Conservation (phyloP, 345 rosid genomes). For the Isatis tinctoria region DNA sequence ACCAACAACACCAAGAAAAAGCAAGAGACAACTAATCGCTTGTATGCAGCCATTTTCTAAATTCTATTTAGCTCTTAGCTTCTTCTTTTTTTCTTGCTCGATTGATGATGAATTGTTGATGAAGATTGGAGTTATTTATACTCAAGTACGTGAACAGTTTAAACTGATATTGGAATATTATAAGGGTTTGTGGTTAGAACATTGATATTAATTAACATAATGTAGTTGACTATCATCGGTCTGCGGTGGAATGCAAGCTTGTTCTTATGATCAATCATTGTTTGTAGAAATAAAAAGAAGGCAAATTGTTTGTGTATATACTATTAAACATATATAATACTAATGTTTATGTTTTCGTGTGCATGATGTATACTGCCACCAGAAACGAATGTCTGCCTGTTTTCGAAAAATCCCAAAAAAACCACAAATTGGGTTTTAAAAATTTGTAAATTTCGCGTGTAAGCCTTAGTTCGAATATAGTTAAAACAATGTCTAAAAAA, state of each 20-base stretch:
- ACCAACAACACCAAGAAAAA: slow-evolving; percentile 22
- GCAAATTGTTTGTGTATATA: slow-evolving; percentile 12
- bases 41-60: slow-evolving; percentile 14
- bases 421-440: background rate
- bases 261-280: slow-evolving; percentile 26
- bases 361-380: slow-evolving; percentile 13
- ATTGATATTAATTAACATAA: slow-evolving; percentile 21
- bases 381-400: slow-evolving; percentile 12
- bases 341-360: slow-evolving; percentile 4
- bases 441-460: background rate
- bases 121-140: slow-evolving; percentile 28
- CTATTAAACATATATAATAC: background rate
- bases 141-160: background rate
- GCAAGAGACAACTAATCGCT: slow-evolving; percentile 11
- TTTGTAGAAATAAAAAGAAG: background rate
- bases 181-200: slow-evolving; percentile 32
- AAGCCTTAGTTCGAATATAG: background rate
- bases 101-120: slow-evolving; percentile 29
- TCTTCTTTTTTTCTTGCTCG: slow-evolving; percentile 3
- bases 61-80: background rate
- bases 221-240: slow-evolving; percentile 26
- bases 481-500: background rate
- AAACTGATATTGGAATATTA: background rate
- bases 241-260: slow-evolving; percentile 21
- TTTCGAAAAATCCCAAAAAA: background rate